These are phyloP conservation scores for Podila horticola DNA, from an alignment of 192 early-diverging fungal species.

Conservation along the genomic window DNA sequence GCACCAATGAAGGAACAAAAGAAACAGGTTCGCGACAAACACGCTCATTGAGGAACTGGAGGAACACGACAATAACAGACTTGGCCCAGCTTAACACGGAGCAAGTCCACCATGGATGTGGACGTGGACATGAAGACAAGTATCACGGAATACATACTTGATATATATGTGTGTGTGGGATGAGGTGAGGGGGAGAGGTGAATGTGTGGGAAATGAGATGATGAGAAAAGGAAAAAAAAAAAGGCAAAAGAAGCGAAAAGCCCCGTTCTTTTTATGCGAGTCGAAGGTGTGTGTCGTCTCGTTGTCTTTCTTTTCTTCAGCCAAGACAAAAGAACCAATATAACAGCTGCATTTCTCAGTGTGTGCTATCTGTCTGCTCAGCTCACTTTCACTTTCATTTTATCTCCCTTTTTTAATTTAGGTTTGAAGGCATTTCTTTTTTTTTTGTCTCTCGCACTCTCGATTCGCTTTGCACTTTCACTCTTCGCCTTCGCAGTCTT, in stretches of 20 bases:
- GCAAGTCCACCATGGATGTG: no score
- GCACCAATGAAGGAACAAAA: no score
- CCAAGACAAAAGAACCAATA: neutral
- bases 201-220: neutral
- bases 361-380: slow-evolving; percentile 3
- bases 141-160: slow-evolving; percentile 1
- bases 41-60: no score
- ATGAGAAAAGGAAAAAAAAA: neutral
- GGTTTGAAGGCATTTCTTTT: neutral
- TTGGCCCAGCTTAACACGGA: no score
- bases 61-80: no score
- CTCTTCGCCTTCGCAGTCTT: neutral
- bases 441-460: neutral
- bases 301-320: neutral
- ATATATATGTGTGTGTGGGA: neutral
- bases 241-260: neutral
- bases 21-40: no score
- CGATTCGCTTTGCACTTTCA: neutral
- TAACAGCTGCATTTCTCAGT: neutral
- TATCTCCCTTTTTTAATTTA: neutral
- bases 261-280: neutral
- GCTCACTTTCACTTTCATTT: neutral
- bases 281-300: neutral
- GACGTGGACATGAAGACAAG: neutral
- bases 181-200: neutral